Base-by-base conservation (phyloP, 2,329 filamentous ascomycete genomes). In the Pleurostoma richardsiae region DNA sequence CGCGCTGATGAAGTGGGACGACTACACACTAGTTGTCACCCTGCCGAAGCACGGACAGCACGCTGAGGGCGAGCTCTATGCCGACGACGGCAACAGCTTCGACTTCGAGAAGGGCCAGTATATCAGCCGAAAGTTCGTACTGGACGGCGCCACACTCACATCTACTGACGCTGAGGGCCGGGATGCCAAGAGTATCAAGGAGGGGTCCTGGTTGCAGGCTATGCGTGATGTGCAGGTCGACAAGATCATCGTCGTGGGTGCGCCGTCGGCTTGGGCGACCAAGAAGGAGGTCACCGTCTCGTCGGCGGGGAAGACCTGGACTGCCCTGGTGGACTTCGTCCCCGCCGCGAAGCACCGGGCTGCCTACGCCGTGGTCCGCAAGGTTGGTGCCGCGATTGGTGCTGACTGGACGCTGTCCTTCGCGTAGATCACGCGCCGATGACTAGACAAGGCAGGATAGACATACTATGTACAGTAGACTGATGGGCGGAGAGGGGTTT, bases 81-180 rank as follows among this genome's bases (percentile, higher is more conserved):
- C 90, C 30, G 94, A 99, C 60, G 94, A 99, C 55, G 94, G 94
- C 42, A 91, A 97, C 67, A 88, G 86, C 1, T 99, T 91, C 56
- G 90, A 96, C 46, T 90, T 88, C 61, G 75, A 95, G 64, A 73
- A 83, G 52, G 92, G 91, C 8, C 90, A 90, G 51, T 96, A 87
- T 67, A 91, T 97, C 56, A 85, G 96, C 69, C 88, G 90, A 49
- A 77, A 74, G 50, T 96, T 99, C 69, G 72, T 71, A 28, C 86
- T 91, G 50, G 69, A 73, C 29, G 70, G 68, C 49, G 75, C 77
- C 11, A 74, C 73, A 1, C 71, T 97, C n/a, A 72, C 72, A 4
- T 91, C 87, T 1, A 76, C 76, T n/a, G 83, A 95, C 52, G 74
- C 86, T 5, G 80, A 79, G 57, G 66, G 69, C 29, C 73, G 74